Evolutionary conservation across 306 rosid species (phyloP), one percentile per base, ranked within the genome.

Genomic region (Geum urbanum): DNA sequence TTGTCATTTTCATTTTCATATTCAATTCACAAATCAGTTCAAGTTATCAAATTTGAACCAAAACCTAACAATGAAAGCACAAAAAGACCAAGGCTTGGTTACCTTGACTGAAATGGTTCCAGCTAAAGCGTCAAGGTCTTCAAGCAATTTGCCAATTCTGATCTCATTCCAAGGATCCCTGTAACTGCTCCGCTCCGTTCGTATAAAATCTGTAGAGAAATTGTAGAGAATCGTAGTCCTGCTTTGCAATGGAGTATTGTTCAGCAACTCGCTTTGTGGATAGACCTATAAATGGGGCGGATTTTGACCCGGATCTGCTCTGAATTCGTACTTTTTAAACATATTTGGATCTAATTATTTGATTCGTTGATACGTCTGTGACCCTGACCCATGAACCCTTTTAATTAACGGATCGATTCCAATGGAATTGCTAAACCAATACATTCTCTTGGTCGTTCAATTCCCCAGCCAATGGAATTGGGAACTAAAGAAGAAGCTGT

Each of bases 141-240:
- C 96, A 0, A 94, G 86, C 86, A 91, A 68, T 69, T 91, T 94
- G 24, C 99, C 99, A 59, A 91, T 85, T 20, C 99, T 69, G 4
- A 87, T 85, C 86, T 91, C 97, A 55, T 89, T 94, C 99, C 99
- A 94, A 1, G 96, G 97, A 74, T 94, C 99, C 68, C 88, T 82
- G 59, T 94, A 94, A n/a, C n/a, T n/a, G n/a, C n/a, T n/a, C 80
- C 89, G 97, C 67, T 94, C 99, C 46, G 95, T 83, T 45, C 91
- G 84, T 16, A 83, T 87, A 54, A 60, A 87, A 75, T 94, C 96
- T 8, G 96, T 69, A 0, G 97, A 88, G 72, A 94, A 94, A 35
- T 86, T 89, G 60, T 89, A 94, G 8, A 84, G 50, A 5, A 94
- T 85, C 46, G 79, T 78, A 9, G 95, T 94, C 66, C 96, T 77